Percentiles rank a stretch among this genome's conserved stretches.
phyloP scores from a whole-genome alignment of 2,329 filamentous ascomycete species.

The Aureobasidium namibiae region DNA sequence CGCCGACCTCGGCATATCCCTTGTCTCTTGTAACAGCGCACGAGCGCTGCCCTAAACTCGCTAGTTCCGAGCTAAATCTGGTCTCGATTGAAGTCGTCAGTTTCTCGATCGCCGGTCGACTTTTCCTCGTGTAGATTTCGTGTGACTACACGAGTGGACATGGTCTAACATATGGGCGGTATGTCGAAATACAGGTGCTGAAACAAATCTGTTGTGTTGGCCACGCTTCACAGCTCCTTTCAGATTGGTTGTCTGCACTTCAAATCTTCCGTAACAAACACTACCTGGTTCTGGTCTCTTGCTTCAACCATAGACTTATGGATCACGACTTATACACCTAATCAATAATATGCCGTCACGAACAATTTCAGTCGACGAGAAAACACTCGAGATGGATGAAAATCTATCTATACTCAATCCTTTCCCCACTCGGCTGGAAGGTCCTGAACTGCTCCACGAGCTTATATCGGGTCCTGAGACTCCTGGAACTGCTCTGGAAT shows the following conservation, averaged over 20 bases:
- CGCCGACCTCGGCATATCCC: constrained; percentile 6
- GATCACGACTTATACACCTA: background rate
- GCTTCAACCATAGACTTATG: background rate
- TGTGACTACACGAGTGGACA: constrained; percentile 4
- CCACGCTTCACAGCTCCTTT: background rate
- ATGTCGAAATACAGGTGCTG: background rate
- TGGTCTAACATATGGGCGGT: background rate
- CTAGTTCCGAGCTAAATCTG: constrained; percentile 7
- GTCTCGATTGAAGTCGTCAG: constrained; percentile 6
- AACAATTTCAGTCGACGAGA: background rate
- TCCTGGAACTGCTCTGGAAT: constrained; percentile 53
- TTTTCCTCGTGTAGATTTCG: constrained; percentile 4
- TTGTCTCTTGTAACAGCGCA: background rate
- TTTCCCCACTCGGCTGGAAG: constrained; percentile 42
- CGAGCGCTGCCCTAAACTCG: background rate
- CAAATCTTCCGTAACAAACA: background rate
- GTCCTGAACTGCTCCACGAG: constrained; percentile 52
- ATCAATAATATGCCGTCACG: constrained; percentile 10
- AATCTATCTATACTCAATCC: constrained; percentile 51
- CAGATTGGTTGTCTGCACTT: background rate
- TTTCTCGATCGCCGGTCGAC: background rate
- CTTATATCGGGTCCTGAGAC: constrained; percentile 46
- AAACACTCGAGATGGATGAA: constrained; percentile 13
- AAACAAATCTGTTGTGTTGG: background rate
- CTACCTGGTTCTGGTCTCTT: background rate